Conservation (phyloP, 768 basidiomycete genomes). For the Lentinula edodes region DNA sequence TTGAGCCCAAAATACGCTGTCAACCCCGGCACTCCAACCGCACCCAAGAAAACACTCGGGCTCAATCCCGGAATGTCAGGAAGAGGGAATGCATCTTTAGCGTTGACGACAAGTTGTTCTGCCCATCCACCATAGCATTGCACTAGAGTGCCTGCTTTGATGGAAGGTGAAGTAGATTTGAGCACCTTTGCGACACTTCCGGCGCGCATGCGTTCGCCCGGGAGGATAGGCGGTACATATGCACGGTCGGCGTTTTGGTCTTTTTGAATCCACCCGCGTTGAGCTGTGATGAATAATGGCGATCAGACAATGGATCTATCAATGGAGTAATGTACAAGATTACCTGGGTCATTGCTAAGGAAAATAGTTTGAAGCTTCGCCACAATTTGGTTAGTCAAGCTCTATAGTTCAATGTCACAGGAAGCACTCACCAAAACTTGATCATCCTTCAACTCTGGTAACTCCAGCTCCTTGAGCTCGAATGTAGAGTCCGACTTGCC, state of each 20-base stretch:
- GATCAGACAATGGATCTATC: not conserved
- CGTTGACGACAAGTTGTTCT: not conserved
- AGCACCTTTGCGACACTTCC: not conserved
- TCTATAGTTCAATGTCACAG: too few species aligned
- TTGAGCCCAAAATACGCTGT: conserved; percentile 2
- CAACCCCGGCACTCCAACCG: not conserved
- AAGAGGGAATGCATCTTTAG: not conserved
- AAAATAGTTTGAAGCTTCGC: not conserved
- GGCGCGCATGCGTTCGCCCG: not conserved
- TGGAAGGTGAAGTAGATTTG: not conserved
- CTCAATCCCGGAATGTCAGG: not conserved
- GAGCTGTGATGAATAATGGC: not conserved
- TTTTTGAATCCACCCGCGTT: not conserved
- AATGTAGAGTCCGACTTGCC: not conserved
- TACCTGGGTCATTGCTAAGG: not conserved
- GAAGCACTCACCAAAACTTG: not conserved
- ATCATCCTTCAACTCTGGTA: not conserved
- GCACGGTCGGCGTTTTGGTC: not conserved
- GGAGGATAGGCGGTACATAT: not conserved
- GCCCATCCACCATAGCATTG: not conserved
- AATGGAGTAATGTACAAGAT: not conserved
- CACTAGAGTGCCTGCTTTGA: not conserved
- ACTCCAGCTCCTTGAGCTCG: not conserved
- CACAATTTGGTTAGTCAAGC: not conserved
- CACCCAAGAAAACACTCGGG: not conserved